A percentile compares a stretch with the other conserved stretches of the same genome.
These are phyloP conservation scores for Ligustrum vulgare DNA, from an alignment of 257 asterid species.

Conservation along the genomic window DNA sequence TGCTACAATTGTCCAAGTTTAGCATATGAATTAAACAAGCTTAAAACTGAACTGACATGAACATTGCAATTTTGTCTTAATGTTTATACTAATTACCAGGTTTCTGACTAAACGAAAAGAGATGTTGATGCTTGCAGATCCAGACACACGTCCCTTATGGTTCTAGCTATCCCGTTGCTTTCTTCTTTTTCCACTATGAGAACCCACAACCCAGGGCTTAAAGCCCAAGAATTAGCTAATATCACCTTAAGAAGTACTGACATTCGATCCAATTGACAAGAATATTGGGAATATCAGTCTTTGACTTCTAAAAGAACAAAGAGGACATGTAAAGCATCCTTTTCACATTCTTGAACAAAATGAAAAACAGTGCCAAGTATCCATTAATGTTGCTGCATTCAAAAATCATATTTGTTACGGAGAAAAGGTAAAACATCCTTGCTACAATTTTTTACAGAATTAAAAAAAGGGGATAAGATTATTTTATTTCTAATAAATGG, in stretches of 20 bases:
- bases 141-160: not conserved
- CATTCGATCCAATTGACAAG: not conserved
- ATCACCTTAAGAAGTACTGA: not conserved
- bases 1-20: not conserved
- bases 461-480: not conserved
- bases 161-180: not conserved
- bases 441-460: not conserved
- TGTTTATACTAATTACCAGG: not conserved
- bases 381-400: not conserved
- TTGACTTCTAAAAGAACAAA: not conserved
- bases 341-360: not conserved
- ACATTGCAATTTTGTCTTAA: not conserved
- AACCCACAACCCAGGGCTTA: not conserved
- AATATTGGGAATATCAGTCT: not conserved
- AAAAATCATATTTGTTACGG: not conserved
- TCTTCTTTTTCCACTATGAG: not conserved
- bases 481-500: not conserved
- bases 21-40: not conserved
- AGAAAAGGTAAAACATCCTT: conserved; percentile 1
- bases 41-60: not conserved
- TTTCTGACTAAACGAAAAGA: not conserved
- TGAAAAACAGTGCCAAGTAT: not conserved
- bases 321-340: not conserved
- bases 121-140: not conserved
- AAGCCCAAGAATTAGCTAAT: not conserved